Evolutionary conservation across 768 basidiomycete species (phyloP).

Genomic region (Tephrocybe sp.): DNA sequence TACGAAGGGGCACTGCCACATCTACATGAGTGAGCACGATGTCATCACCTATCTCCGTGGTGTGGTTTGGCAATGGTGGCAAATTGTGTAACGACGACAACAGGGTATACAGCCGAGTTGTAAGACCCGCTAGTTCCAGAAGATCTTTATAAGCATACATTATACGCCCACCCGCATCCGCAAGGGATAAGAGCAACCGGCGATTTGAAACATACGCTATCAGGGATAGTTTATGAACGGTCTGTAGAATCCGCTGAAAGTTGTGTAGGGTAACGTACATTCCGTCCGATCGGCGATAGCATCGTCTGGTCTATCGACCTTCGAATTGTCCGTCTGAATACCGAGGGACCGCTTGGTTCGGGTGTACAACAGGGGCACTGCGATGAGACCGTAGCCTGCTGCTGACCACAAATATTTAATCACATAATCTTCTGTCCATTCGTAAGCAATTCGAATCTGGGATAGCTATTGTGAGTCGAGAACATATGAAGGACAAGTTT

Average conservation of each 20-base stretch:
- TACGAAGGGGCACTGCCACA: constrained; percentile 54
- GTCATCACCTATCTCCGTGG: constrained; percentile 34
- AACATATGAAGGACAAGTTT: background rate
- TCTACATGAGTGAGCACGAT: constrained; percentile 70
- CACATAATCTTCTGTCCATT: constrained; percentile 96
- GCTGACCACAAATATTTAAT: constrained; percentile 98
- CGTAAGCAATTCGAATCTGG: constrained; percentile 86
- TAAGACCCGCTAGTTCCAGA: constrained; percentile 91
- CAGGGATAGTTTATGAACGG: background rate
- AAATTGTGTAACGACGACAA: constrained; percentile 83
- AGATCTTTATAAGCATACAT: constrained; percentile 98
- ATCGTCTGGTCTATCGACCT: constrained; percentile 26
- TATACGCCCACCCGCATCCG: constrained; percentile 90
- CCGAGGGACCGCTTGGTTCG: constrained; percentile 41
- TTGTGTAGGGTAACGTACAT: constrained; percentile 26
- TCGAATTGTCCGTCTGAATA: constrained; percentile 21
- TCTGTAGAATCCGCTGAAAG: background rate
- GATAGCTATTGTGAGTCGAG: background rate
- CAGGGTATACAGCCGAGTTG: constrained; percentile 84
- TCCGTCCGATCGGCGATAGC: constrained; percentile 48
- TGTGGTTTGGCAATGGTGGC: constrained; percentile 42
- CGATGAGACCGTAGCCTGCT: constrained; percentile 87
- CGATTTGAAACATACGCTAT: constrained; percentile 88
- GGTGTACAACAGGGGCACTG: constrained; percentile 82
- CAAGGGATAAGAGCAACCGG: constrained; percentile 86